Evolutionary conservation across 768 basidiomycete genomes (phyloP), one percentile per base, ranked within the genome.

Genomic region (Peribolospora baueri): DNA sequence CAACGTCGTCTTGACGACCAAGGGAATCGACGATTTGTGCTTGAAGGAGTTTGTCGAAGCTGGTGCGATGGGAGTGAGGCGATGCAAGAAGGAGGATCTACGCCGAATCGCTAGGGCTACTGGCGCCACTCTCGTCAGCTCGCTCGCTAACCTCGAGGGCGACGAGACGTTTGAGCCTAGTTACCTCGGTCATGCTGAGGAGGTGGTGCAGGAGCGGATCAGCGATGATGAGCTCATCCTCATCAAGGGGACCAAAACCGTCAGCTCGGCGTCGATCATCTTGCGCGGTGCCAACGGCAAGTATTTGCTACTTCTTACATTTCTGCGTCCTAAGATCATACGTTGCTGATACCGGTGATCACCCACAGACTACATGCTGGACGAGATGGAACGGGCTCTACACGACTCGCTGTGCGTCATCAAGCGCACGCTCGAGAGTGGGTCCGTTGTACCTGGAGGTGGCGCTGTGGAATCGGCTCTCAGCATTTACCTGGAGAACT

Each of bases 1-100:
- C 41, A 97, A 97, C 64, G 93, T 97, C 58, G 79, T 97, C 46
- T 70, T 97, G 55, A 98, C 93, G 10, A 95, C 93, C 9, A 97
- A 97, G 68, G 93, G 93, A 43, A 98, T 97, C 61, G 93, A 98
- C 63, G 93, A 98, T 65, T 74, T 97, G 13, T 95, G 88, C 67
- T 71, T 97, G 62, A 98, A 98, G 67, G 93, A 97, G 70, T 98
- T 97, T 62, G 84, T 97, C 50, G 93, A 98, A 69, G 90, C 88
- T 14, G 93, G 93, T 46, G 91, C 91, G 1, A 97, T 97, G 83
- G 93, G 90, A 48, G 93, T 95, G 51, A 80, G 93, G 60, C 76
- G 93, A 61, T 97, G 93, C 71, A 79, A 82, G 67, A 98, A 98
- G 69, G 93, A 98, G 66, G 93, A 98, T 66, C 76, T 97, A 51